phyloP scores from a whole-genome alignment of 2,329 filamentous ascomycete species.

The Ophiostoma quercus region DNA sequence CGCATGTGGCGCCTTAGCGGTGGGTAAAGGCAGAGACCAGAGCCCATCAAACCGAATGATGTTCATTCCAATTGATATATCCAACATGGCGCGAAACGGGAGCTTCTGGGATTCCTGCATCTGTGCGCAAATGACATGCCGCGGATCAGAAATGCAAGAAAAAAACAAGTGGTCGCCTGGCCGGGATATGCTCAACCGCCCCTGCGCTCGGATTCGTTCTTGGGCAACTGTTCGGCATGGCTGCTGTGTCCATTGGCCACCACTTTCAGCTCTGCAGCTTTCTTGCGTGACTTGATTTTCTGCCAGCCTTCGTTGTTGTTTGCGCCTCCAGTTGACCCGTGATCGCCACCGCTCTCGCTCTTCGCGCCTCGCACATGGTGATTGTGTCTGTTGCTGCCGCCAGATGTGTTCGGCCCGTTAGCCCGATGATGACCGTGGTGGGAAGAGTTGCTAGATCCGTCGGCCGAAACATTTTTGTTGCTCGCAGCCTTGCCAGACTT shows the following conservation, averaged over 20 bases:
- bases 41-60: background rate
- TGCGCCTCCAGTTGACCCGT: constrained; percentile 17
- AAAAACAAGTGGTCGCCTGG: background rate
- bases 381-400: constrained; percentile 43
- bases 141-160: background rate
- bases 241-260: constrained; percentile 36
- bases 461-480: constrained; percentile 23
- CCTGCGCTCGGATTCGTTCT: constrained; percentile 57
- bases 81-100: background rate
- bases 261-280: constrained; percentile 46
- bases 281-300: constrained; percentile 53
- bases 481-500: constrained; percentile 15
- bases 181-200: constrained; percentile 46
- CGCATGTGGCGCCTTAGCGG: background rate
- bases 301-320: constrained; percentile 47
- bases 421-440: constrained; percentile 26
- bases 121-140: background rate
- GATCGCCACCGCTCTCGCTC: constrained; percentile 17
- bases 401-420: constrained; percentile 33
- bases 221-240: constrained; percentile 51
- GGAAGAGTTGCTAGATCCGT: background rate
- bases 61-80: background rate
- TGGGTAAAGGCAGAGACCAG: background rate
- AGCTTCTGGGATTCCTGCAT: background rate
- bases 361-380: constrained; percentile 13